A percentile compares a stretch with the other conserved stretches of the same genome.
These are phyloP conservation scores for Pittosporum tobira DNA, from an alignment of 129 eudicot species.

Conservation along the genomic window DNA sequence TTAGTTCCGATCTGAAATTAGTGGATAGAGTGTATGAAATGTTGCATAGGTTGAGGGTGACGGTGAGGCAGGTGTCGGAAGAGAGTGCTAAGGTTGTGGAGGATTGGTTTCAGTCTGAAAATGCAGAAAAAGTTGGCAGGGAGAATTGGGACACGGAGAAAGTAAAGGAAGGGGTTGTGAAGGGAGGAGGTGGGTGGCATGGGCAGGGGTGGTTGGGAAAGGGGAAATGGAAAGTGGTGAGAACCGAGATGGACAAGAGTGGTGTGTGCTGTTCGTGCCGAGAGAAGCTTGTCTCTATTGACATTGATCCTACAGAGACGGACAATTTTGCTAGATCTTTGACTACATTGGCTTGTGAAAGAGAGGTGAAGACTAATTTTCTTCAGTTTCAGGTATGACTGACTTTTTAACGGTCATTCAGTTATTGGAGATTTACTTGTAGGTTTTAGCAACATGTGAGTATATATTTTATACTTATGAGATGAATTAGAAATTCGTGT, in stretches of 20 bases:
- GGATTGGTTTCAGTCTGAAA: conserved; percentile 67
- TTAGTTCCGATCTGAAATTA: conserved; percentile 40
- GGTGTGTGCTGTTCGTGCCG: conserved; percentile 75
- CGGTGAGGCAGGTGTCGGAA: conserved; percentile 70
- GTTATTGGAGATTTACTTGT: neutral
- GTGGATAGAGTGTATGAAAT: conserved; percentile 77
- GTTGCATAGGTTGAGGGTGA: conserved; percentile 64
- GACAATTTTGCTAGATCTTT: conserved; percentile 73
- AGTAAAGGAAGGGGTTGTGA: conserved; percentile 62
- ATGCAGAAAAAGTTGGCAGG: conserved; percentile 49
- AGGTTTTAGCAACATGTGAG: neutral
- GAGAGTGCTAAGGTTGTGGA: conserved; percentile 56
- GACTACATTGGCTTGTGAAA: conserved; percentile 59
- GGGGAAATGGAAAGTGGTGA: conserved; percentile 72
- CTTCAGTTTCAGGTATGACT: conserved; percentile 60
- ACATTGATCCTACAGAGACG: conserved; percentile 90
- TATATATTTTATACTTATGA: neutral
- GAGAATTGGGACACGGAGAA: conserved; percentile 55
- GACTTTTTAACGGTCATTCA: neutral
- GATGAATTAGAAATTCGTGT: neutral
- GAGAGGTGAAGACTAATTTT: conserved; percentile 51
- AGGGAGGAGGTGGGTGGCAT: conserved; percentile 98
- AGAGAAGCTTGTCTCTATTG: conserved; percentile 80
- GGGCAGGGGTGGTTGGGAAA: conserved; percentile 95
- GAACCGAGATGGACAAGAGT: conserved; percentile 51